These are phyloP conservation scores for Gynostemma pentaphyllum DNA, from an alignment of 306 rosid genomes.

Conservation along the genomic window DNA sequence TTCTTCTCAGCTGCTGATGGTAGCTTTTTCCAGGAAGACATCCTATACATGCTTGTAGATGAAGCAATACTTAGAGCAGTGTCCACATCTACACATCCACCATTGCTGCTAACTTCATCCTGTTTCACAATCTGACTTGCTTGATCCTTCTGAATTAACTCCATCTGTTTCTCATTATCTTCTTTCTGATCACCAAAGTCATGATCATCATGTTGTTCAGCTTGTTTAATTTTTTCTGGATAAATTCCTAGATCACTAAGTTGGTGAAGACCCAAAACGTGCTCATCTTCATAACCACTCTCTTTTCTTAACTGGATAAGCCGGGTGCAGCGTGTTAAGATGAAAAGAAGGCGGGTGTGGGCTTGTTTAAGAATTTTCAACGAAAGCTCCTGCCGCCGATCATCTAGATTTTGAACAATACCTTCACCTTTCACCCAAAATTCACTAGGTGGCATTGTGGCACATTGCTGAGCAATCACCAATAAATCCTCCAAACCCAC, in stretches of 20 bases:
- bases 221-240: conserved; percentile 47
- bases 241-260: conserved; percentile 90
- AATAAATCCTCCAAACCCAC: conserved; percentile 79
- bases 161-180: conserved; percentile 26
- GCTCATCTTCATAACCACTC: conserved; percentile 74
- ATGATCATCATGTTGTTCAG: conserved; percentile 23
- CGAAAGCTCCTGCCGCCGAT: conserved; percentile 83
- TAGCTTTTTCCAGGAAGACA: conserved; percentile 94
- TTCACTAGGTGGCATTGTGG: conserved; percentile 54
- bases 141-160: conserved; percentile 34
- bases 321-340: conserved; percentile 85
- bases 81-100: conserved; percentile 27
- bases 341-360: conserved; percentile 79
- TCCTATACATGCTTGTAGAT: conserved; percentile 54
- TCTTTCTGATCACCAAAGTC: conserved; percentile 29
- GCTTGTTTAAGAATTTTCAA: conserved; percentile 79
- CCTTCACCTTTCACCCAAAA: conserved; percentile 83
- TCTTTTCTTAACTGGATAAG: conserved; percentile 94
- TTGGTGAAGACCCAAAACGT: conserved; percentile 80
- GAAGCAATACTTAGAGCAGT: conserved; percentile 46
- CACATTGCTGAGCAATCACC: conserved; percentile 53
- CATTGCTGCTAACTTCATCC: conserved; percentile 21
- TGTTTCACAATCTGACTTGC: conserved; percentile 15
- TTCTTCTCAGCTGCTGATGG: conserved; percentile 63
- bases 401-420: conserved; percentile 79